Evolutionary conservation across 768 basidiomycete genomes (phyloP).

Genomic region (Pholiota microspora): DNA sequence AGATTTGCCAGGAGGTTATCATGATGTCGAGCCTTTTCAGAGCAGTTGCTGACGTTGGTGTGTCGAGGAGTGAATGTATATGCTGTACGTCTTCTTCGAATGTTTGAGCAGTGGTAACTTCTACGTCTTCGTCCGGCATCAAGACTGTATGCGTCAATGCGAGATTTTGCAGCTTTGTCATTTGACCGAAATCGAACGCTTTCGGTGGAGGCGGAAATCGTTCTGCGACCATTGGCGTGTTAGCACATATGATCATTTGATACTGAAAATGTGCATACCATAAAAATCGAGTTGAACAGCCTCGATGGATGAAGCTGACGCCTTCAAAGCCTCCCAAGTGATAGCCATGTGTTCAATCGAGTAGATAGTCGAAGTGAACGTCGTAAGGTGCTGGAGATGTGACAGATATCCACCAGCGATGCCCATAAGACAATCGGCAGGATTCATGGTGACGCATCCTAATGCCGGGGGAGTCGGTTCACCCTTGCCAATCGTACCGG

Average conservation of each 20-base stretch:
- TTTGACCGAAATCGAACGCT: slow-evolving; percentile 4
- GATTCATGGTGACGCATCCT: slow-evolving; percentile 10
- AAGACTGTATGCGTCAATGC: slow-evolving; percentile 6
- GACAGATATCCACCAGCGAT: slow-evolving; percentile 7
- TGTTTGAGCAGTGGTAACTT: slow-evolving; percentile 1
- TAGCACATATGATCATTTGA: neutral
- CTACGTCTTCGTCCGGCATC: slow-evolving; percentile 10
- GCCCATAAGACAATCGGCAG: slow-evolving; percentile 5
- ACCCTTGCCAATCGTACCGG: neutral
- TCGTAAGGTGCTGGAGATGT: slow-evolving; percentile 2
- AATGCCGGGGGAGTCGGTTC: neutral
- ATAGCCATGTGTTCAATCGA: slow-evolving; percentile 1
- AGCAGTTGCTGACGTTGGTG: neutral
- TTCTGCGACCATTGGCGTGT: neutral
- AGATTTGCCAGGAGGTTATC: slow-evolving; percentile 10
- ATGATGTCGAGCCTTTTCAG: slow-evolving; percentile 8
- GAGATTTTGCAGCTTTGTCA: slow-evolving; percentile 3
- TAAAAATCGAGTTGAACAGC: slow-evolving; percentile 9
- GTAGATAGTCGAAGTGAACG: slow-evolving; percentile 8
- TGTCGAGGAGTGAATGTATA: slow-evolving; percentile 6
- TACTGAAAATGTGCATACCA: neutral
- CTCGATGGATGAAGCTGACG: slow-evolving; percentile 6
- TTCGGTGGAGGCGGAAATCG: slow-evolving; percentile 1
- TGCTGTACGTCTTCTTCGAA: slow-evolving; percentile 9
- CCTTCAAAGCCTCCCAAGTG: slow-evolving; percentile 7